Evolutionary conservation across 75 land plant species (phyloP).

Genomic region (Chamaecyparis obtusa): DNA sequence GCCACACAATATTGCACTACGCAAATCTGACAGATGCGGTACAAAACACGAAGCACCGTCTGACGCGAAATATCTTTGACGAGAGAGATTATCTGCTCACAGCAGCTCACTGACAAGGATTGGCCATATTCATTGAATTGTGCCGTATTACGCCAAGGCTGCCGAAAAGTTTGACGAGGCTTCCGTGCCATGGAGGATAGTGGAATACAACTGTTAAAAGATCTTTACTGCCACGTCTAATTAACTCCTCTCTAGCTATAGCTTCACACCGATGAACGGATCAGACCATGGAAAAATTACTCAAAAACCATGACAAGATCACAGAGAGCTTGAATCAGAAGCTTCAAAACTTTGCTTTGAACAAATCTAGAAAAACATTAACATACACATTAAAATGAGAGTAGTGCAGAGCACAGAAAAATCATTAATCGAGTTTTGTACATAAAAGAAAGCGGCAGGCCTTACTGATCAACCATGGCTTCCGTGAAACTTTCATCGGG

Average conservation of each 20-base stretch:
- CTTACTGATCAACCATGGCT: neutral
- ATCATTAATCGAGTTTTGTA: neutral
- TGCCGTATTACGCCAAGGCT: too few relatives aligned
- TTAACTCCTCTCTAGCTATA: neutral
- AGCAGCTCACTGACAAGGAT: neutral
- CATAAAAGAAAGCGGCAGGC: neutral
- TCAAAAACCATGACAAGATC: neutral
- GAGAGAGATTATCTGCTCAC: neutral
- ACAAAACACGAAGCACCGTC: neutral
- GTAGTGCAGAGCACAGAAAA: neutral
- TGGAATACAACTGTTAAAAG: neutral
- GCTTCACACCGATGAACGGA: too few relatives aligned
- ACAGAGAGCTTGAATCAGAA: too few relatives aligned
- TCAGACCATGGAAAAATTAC: neutral
- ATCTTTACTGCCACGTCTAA: neutral
- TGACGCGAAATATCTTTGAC: constrained; percentile 13
- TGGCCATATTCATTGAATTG: constrained; percentile 6
- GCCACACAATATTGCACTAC: neutral
- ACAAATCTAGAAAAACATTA: neutral
- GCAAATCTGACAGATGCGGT: neutral
- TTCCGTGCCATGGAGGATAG: neutral
- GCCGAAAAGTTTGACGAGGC: neutral
- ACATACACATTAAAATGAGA: neutral
- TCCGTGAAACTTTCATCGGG: neutral
- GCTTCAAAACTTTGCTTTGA: neutral